Evolutionary conservation across 371 early-diverging fungal genomes (phyloP), one percentile per base, ranked within the genome.

Genomic region (Syncephalastrum racemosum): DNA sequence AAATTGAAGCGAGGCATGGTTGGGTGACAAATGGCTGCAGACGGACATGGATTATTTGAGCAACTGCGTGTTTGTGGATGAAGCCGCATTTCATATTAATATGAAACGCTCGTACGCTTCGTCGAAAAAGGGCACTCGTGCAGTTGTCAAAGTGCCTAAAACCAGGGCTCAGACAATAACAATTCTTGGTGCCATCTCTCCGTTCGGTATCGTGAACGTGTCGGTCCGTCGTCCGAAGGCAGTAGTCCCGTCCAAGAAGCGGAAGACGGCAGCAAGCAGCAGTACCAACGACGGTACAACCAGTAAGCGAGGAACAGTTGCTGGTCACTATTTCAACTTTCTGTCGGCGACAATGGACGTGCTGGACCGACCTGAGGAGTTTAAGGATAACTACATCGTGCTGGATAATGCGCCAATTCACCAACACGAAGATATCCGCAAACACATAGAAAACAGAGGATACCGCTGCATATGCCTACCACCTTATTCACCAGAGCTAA

Each of bases 261-360:
- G 41, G 7, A 57, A 4, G 25, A 36, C 50, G 18, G 19, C 57
- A 40, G 50, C 25, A n/a, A 57, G 41, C 18, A 56, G 56, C 39
- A 57, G 41, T 36, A 49, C 44, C 22, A 43, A 13, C 25, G 15
- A 56, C 53, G 52, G 44, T 31, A 55, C 41, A 46, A 53, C 50
- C 18, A 53, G 56, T 24, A 64, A 48, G n/a, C 45, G 48, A n/a
- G 55, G 55, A 54, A 58, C 58, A 44, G 54, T 27, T 46, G 58
- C 56, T 31, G 55, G 45, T 31, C 62, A 66, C 25, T 64, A 60
- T 46, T 50, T 64, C 44, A 54, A 56, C 48, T 59, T 53, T 27
- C 43, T 64, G 18, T 15, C 19, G 12, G 46, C 42, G 18, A 60
- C 50, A 47, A 55, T 59, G 56, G 53, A 59, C 31, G 59, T 59